Evolutionary conservation across 208 protist species (phyloP), one percentile per base, ranked within the genome.

Genomic region (Leishmania major): DNA sequence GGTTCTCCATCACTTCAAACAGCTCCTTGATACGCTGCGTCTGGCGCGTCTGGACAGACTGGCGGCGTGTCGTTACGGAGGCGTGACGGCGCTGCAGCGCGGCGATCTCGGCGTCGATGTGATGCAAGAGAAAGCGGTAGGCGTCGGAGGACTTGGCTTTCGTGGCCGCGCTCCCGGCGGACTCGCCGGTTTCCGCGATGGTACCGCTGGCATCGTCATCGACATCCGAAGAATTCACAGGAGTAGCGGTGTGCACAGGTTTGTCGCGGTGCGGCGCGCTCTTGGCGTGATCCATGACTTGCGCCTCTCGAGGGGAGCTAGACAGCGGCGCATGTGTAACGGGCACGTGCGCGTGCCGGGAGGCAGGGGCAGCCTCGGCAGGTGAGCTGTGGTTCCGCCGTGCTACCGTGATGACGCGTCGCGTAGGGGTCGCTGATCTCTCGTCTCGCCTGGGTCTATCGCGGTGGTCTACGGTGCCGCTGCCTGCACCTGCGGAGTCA

Each of bases 101-200:
- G 1, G 85, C 90, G 37, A 96, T 96, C 57, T 96, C 90, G 1
- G 92, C 91, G 71, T 96, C 92, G 60, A 96, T 96, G 90, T 96
- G 92, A 70, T 93, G 77, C 31, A 96, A 76, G 17, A 96, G 85
- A 67, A 96, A 96, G 49, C 88, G 87, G 80, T 94, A 96, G 80
- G 92, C 92, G 66, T 95, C 92, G 22, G 84, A 75, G n/a, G 90
- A 91, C 75, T 77, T 76, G 25, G 55, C 81, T 31, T 64, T 78
- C 43, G 70, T 73, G 51, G 83, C 31, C 35, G 57, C 82, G 37
- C 60, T 57, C 40, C 37, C 78, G 8, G 31, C 78, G 6, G 60
- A 59, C 35, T 10, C 62, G 0, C 31, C 55, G 11, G 28, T 47
- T 11, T 64, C 75, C 6, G 6, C 45, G 15, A 6, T 43, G 59